phyloP scores from a whole-genome alignment of 2,329 filamentous ascomycete species.

The Pseudogymnoascus sp. region DNA sequence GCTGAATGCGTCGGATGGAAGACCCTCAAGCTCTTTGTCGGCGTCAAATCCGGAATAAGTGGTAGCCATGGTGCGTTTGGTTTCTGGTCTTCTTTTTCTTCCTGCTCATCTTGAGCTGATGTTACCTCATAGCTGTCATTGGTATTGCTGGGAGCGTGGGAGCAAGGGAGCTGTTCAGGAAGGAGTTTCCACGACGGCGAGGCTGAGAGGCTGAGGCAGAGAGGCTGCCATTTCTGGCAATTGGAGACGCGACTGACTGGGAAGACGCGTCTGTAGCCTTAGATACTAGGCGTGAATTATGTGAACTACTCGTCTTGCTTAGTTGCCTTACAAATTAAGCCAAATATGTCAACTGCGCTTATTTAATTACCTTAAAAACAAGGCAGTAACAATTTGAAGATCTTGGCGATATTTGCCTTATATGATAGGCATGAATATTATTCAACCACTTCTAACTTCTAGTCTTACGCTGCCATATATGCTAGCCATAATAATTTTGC shows the following conservation, averaged over 20 bases:
- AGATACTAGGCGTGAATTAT: not conserved
- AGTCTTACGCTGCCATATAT: not conserved
- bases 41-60: constrained; percentile 26
- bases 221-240: not conserved
- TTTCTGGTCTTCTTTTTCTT: constrained; percentile 11
- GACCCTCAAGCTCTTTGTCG: constrained; percentile 39
- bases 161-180: not conserved
- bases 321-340: too few relatives aligned
- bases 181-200: not conserved
- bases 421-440: not conserved
- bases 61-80: not conserved
- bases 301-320: too few relatives aligned
- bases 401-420: not conserved
- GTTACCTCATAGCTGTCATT: not conserved
- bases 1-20: constrained; percentile 38
- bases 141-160: not conserved
- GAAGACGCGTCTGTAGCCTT: not conserved
- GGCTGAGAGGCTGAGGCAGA: constrained; percentile 2
- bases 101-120: constrained; percentile 10
- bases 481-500: not conserved
- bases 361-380: too few relatives aligned
- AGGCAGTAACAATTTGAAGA: too few relatives aligned
- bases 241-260: not conserved
- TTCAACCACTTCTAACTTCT: not conserved
- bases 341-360: not conserved